Evolutionary conservation across 768 basidiomycete genomes (phyloP).

Genomic region (Albatrellus ellisii): DNA sequence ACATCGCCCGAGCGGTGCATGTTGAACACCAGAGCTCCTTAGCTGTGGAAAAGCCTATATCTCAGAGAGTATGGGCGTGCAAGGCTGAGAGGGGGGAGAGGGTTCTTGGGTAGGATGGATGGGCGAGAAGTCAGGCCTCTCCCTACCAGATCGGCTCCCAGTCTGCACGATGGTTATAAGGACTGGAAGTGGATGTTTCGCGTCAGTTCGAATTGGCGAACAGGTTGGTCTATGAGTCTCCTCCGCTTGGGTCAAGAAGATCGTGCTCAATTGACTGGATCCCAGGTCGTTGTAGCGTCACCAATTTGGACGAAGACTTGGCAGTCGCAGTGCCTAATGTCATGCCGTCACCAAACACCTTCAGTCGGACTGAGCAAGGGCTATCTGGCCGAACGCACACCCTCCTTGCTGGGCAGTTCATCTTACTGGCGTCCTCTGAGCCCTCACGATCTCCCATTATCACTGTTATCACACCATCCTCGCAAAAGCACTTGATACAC

Average conservation of each 20-base stretch:
- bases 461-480: constrained; percentile 32
- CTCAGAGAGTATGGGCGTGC: constrained; percentile 50
- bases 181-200: constrained; percentile 87
- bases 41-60: constrained; percentile 63
- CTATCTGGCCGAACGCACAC: constrained; percentile 10
- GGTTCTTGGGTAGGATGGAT: constrained; percentile 42
- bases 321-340: background rate
- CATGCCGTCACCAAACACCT: background rate
- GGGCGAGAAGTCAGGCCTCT: constrained; percentile 46
- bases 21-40: constrained; percentile 11
- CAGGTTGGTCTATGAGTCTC: constrained; percentile 34
- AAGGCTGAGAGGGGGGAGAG: constrained; percentile 54
- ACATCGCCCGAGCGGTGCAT: constrained; percentile 6
- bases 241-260: background rate
- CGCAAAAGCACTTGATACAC: constrained; percentile 26
- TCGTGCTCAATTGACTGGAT: background rate
- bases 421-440: constrained; percentile 10
- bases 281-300: constrained; percentile 43
- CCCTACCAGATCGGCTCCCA: constrained; percentile 32
- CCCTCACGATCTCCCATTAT: constrained; percentile 44
- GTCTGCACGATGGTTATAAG: constrained; percentile 25
- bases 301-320: constrained; percentile 3
- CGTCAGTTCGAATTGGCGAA: constrained; percentile 73
- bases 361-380: background rate
- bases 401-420: constrained; percentile 10